These are phyloP conservation scores for Fusarium marasasianum DNA, from an alignment of 2,329 filamentous ascomycete genomes.

Conservation along the genomic window DNA sequence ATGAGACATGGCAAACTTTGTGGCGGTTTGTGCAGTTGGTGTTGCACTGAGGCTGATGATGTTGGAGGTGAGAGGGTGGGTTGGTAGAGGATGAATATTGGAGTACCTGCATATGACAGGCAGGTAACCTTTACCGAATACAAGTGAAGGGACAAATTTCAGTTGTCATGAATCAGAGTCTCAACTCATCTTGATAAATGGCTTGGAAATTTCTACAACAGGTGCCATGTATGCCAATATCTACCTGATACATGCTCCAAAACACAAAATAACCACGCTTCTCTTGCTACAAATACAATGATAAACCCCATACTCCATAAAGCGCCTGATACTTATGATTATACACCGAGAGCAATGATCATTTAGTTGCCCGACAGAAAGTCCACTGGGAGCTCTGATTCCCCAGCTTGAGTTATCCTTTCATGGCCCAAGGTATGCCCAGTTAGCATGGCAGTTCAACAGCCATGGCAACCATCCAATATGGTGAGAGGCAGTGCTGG, in stretches of 20 bases:
- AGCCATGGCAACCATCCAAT: background rate
- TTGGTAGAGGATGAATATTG: background rate
- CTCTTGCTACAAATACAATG: slow-evolving; percentile 8
- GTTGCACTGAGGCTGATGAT: slow-evolving; percentile 8
- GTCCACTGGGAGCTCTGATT: background rate
- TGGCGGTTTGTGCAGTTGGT: slow-evolving; percentile 6
- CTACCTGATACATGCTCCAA: slow-evolving; percentile 2
- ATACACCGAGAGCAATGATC: background rate
- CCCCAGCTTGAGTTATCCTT: background rate
- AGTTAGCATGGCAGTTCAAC: background rate
- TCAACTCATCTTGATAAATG: background rate
- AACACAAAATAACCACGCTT: background rate
- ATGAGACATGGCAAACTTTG: background rate
- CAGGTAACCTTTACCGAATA: background rate
- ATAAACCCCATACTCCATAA: slow-evolving; percentile 13
- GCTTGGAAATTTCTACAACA: background rate
- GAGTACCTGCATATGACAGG: slow-evolving; percentile 16
- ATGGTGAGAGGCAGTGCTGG: background rate
- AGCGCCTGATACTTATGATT: slow-evolving; percentile 4
- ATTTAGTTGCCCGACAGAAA: background rate
- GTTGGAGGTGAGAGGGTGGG: background rate
- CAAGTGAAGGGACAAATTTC: background rate
- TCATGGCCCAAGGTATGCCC: background rate
- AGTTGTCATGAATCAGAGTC: background rate
- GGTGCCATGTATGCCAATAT: background rate